phyloP scores from a whole-genome alignment of 305 asterid species.

The Solanum chacoense region DNA sequence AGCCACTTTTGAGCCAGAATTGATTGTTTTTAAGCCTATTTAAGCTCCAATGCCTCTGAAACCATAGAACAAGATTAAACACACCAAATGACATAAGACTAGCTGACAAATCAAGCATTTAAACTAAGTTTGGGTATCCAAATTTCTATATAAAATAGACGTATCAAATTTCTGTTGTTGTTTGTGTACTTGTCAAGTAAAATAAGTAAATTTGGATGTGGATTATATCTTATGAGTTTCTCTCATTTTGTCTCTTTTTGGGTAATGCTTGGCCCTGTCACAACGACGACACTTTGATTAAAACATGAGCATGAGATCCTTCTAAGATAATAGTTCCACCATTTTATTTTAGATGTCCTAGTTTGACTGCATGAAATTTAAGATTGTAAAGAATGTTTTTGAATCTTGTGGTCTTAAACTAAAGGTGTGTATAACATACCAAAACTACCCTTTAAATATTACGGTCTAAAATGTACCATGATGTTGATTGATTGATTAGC shows the following conservation, averaged over 20 bases:
- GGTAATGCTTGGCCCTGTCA: not conserved
- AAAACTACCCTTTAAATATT: not conserved
- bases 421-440: not conserved
- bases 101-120: not conserved
- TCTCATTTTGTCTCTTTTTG: not conserved
- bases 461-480: not conserved
- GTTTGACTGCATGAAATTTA: not conserved
- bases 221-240: not conserved
- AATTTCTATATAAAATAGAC: not conserved
- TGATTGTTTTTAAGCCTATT: not conserved
- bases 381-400: not conserved
- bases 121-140: not conserved
- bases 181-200: not conserved
- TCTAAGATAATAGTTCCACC: not conserved
- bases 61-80: not conserved
- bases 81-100: not conserved
- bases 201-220: not conserved
- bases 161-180: not conserved
- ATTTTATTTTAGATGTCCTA: not conserved
- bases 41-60: not conserved
- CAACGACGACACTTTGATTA: not conserved
- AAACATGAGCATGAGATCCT: not conserved
- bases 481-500: not conserved
- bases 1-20: not conserved
- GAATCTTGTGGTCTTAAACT: not conserved